A percentile compares a stretch with the other conserved stretches of the same genome.
These are phyloP conservation scores for Sporothrix globosa DNA, from an alignment of 2,329 filamentous ascomycete species.

Conservation along the genomic window DNA sequence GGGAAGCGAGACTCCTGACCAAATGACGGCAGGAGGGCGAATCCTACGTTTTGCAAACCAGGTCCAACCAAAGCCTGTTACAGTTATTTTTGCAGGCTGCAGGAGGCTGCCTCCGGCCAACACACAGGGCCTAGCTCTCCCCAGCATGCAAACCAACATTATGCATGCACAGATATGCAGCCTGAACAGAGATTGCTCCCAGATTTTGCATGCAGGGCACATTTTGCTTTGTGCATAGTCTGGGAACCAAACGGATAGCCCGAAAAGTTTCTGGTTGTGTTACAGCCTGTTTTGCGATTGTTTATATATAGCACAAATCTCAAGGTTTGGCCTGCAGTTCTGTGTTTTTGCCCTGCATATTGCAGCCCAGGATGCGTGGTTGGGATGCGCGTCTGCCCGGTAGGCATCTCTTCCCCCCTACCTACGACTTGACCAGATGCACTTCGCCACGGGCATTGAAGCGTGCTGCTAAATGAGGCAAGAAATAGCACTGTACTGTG, in stretches of 20 bases:
- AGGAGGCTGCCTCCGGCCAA: conserved; percentile 30
- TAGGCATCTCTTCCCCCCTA: neutral
- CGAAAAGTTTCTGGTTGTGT: neutral
- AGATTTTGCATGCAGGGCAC: conserved; percentile 13
- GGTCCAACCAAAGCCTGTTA: neutral
- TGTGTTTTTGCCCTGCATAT: conserved; percentile 9
- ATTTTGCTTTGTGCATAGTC: conserved; percentile 19
- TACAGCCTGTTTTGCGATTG: conserved; percentile 10
- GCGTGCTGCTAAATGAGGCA: neutral
- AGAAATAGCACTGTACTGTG: neutral
- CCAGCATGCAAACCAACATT: neutral
- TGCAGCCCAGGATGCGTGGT: neutral
- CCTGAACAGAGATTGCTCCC: neutral
- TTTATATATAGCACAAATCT: conserved; percentile 25
- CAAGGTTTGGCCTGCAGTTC: neutral
- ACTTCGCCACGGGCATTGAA: conserved; percentile 25
- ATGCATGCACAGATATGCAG: conserved; percentile 19
- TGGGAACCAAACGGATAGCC: conserved; percentile 30
- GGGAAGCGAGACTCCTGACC: conserved; percentile 18
- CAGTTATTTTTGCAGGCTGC: conserved; percentile 2
- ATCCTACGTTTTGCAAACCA: conserved; percentile 2
- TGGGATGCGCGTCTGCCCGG: conserved; percentile 10
- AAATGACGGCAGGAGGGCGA: neutral
- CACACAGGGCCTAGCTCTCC: neutral
- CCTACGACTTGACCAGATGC: conserved; percentile 1